Evolutionary conservation across 495 filamentous ascomycete species (phyloP).

Genomic region (Trichoderma asperelloides): DNA sequence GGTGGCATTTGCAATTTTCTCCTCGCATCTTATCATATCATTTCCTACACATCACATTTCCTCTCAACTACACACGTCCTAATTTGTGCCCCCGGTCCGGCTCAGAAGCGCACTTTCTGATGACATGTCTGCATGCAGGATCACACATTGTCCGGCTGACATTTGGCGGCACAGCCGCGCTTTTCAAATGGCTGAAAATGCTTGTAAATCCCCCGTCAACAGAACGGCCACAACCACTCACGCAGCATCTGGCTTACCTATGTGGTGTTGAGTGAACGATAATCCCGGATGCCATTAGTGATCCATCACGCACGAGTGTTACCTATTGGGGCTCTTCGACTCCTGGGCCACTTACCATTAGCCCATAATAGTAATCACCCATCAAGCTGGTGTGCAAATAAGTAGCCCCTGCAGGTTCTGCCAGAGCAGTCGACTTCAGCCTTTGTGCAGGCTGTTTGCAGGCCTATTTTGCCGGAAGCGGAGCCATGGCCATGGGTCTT

Average conservation of each 20-base stretch:
- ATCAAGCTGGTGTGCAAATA: no score
- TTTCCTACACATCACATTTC: background rate
- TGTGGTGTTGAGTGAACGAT: no score
- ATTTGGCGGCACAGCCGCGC: background rate
- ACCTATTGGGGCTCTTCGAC: no score
- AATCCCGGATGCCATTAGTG: no score
- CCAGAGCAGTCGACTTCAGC: no score
- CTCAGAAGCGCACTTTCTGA: background rate
- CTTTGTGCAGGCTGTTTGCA: background rate
- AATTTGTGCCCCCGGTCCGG: background rate
- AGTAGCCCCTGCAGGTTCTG: no score
- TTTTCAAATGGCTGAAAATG: background rate
- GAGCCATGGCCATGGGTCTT: background rate
- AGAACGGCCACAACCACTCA: background rate
- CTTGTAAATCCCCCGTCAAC: background rate
- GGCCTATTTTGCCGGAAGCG: background rate
- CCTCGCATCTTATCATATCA: background rate
- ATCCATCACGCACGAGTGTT: no score
- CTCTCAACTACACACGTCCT: background rate
- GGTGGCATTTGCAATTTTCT: background rate
- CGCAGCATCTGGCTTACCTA: no score
- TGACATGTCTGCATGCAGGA: background rate
- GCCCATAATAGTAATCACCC: no score
- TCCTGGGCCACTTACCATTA: no score
- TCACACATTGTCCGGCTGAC: slow-evolving; percentile 1